Percentiles rank a stretch among this genome's conserved stretches.
These are phyloP conservation scores for Jatropha curcas DNA, from an alignment of 345 rosid species.

Conservation along the genomic window DNA sequence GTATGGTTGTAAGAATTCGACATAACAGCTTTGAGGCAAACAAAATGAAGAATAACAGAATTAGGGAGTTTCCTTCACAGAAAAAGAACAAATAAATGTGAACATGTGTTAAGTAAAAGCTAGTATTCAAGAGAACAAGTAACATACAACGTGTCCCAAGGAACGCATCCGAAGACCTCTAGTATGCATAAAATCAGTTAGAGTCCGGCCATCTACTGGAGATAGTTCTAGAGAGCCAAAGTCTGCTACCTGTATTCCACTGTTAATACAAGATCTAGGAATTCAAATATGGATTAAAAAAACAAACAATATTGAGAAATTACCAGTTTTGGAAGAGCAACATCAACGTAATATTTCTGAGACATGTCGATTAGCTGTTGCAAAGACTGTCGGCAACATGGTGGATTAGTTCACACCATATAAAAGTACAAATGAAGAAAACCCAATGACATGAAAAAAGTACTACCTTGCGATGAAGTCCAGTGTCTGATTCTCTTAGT, in stretches of 20 bases:
- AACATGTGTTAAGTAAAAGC: conserved; percentile 15
- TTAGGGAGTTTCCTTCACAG: not conserved
- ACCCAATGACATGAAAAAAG: conserved; percentile 16
- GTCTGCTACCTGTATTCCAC: conserved; percentile 81
- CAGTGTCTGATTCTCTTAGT: conserved; percentile 82
- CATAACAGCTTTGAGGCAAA: not conserved
- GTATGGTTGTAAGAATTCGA: not conserved
- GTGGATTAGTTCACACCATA: conserved; percentile 30
- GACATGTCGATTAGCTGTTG: conserved; percentile 80
- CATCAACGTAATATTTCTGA: conserved; percentile 76
- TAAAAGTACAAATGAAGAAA: conserved; percentile 14
- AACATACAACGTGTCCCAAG: conserved; percentile 88
- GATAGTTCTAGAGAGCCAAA: conserved; percentile 98
- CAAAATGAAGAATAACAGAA: not conserved
- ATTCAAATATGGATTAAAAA: conserved; percentile 9
- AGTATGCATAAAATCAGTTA: conserved; percentile 99
- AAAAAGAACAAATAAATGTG: not conserved
- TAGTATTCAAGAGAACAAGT: conserved; percentile 8
- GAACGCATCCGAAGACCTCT: conserved; percentile 98
- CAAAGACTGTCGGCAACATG: conserved; percentile 61
- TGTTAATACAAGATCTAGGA: conserved; percentile 21
- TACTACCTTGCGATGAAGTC: conserved; percentile 85
- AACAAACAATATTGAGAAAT: conserved; percentile 11
- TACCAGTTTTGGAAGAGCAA: conserved; percentile 98
- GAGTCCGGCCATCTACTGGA: conserved; percentile 98